Base-by-base conservation (phyloP, 345 rosid species). In the Salix exigua region DNA sequence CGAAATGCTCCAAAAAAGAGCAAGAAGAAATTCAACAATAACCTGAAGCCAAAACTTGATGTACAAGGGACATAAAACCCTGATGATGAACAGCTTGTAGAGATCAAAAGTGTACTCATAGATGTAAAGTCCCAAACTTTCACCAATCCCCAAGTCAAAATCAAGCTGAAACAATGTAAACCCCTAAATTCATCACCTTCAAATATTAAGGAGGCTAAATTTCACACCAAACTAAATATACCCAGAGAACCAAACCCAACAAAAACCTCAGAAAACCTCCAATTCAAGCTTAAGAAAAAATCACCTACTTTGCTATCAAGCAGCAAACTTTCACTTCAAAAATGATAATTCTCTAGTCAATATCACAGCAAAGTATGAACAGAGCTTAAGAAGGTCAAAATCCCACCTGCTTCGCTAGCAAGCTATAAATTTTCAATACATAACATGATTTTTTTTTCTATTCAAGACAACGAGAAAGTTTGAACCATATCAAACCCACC, bases 401-500 rank as follows among this genome's bases (percentile, higher is more conserved):
- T 37, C n/a, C 12, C 74, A 60, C 28, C 75, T 19, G 8, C 58
- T 23, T 42, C 7, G 67, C 69, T 7, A 26, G 25, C 42, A 53
- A 55, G 44, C 13, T 66, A 21, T 60, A 19, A 21, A 70, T 62
- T 67, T 48, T 26, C 50, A 63, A 50, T 51, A 60, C 71, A 28
- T 33, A 33, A 60, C 21, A 17, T 62, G 38, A 62, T 35, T 61
- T 16, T 10, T 58, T 58, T 58, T 44, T 31, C 33, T 37, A 66
- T 69, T 77, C 75, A 73, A 73, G 38, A 51, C 25, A 23, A 35
- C n/a, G 66, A 50, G 48, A 70, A 28, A 72, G 68, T 46, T 44
- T 23, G 70, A 61, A 51, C 19, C 16, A 46, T 44, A 75, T 33
- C 77, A 79, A 84, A 77, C 78, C 78, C 77, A 82, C 86, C 87